A percentile compares a stretch with the other conserved stretches of the same genome.
Conservation (phyloP, 345 rosid species). For the Aquilaria yunnanensis region DNA sequence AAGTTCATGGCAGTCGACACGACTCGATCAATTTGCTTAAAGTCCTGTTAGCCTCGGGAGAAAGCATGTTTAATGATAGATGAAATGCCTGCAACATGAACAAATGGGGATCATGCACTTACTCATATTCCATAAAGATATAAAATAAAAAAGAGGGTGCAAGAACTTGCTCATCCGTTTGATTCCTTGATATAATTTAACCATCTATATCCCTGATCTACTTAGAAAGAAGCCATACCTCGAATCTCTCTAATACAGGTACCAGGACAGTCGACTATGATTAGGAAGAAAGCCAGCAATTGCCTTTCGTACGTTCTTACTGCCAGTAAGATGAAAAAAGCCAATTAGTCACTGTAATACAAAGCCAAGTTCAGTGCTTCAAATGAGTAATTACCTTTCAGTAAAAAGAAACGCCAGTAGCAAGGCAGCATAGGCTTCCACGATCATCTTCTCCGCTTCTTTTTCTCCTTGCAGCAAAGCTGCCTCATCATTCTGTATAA, state of each 20-base stretch:
- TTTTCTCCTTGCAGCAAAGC: conserved; percentile 84
- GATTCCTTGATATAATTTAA: too few species aligned
- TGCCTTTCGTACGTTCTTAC: conserved; percentile 64
- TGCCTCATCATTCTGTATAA: conserved; percentile 63
- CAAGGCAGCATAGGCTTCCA: conserved; percentile 94
- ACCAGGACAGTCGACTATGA: conserved; percentile 53
- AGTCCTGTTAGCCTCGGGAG: conserved; percentile 86
- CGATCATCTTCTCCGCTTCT: conserved; percentile 97
- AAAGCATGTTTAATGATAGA: conserved; percentile 79
- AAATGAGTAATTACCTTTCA: conserved; percentile 49
- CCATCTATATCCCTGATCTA: too few species aligned
- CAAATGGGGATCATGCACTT: neutral
- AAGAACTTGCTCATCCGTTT: too few species aligned
- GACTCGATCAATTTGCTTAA: conserved; percentile 90
- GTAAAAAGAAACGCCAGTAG: conserved; percentile 97
- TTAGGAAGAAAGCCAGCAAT: conserved; percentile 79
- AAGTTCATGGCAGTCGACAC: conserved; percentile 48
- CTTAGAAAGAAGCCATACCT: conserved; percentile 44
- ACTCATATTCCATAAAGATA: too few species aligned
- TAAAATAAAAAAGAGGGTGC: too few species aligned
- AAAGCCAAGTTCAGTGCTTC: neutral
- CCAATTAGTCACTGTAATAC: conserved; percentile 1
- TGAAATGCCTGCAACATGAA: conserved; percentile 64
- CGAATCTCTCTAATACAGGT: conserved; percentile 95
- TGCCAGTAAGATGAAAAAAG: conserved; percentile 30